Conservation (phyloP, 345 rosid species). For the Ailanthus altissimus region DNA sequence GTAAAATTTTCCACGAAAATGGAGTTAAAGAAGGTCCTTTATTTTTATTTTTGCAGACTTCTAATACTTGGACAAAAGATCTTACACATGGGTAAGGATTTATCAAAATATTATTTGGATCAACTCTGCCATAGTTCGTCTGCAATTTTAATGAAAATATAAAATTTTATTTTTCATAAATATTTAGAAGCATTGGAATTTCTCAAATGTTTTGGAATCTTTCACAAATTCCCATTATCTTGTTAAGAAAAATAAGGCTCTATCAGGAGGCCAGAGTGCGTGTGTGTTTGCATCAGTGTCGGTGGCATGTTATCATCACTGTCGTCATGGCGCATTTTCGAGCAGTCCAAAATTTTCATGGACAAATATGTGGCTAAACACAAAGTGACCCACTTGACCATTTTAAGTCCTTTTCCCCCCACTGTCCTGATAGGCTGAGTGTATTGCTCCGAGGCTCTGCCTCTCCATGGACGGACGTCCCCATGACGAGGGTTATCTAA, state of each 20-base stretch:
- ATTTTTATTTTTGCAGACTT: no score
- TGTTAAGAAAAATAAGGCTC: not conserved
- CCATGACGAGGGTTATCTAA: not conserved
- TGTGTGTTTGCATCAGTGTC: constrained; percentile 4
- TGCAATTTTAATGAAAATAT: no score
- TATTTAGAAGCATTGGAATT: no score
- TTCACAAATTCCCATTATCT: not conserved
- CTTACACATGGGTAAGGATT: no score
- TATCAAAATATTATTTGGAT: no score
- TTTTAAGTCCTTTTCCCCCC: no score
- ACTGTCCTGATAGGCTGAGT: not conserved
- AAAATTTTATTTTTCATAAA: no score
- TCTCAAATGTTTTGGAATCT: not conserved
- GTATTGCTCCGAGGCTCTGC: not conserved
- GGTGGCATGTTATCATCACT: not conserved
- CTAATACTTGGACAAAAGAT: no score
- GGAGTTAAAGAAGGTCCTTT: no score
- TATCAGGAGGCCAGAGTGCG: not conserved
- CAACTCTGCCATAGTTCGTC: no score
- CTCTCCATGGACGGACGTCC: not conserved
- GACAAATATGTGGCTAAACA: not conserved
- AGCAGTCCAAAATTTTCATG: not conserved
- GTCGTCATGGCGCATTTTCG: not conserved
- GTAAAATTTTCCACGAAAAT: no score
- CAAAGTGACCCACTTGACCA: not conserved